phyloP scores from a whole-genome alignment of 306 rosid species.

The Prunus fruticosa region DNA sequence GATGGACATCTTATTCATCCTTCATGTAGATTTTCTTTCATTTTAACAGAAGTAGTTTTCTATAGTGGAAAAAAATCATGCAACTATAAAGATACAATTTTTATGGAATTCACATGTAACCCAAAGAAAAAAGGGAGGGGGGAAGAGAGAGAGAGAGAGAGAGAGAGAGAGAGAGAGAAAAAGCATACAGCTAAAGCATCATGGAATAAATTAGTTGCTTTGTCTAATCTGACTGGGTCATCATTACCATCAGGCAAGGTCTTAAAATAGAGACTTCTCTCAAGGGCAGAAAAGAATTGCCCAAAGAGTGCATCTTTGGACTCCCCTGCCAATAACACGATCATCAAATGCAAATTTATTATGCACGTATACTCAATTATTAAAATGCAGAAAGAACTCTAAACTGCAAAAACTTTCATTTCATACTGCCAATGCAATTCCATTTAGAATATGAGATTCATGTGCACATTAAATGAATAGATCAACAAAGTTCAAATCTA shows the following conservation, averaged over 20 bases:
- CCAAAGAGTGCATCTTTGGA: conserved; percentile 82
- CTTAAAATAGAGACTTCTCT: conserved; percentile 56
- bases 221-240: conserved; percentile 69
- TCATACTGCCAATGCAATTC: neutral
- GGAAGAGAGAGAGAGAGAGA: neutral
- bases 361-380: neutral
- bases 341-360: conserved; percentile 10
- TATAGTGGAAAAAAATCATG: neutral
- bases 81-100: neutral
- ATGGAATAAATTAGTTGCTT: conserved; percentile 59
- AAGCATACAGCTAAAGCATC: conserved; percentile 56
- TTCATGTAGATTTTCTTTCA: neutral
- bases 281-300: conserved; percentile 76
- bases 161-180: conserved; percentile 19
- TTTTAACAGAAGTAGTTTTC: neutral
- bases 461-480: neutral
- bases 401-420: neutral
- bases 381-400: conserved; percentile 8
- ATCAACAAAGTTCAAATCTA: neutral
- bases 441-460: neutral
- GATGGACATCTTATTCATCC: neutral
- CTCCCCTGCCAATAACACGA: conserved; percentile 42
- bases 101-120: neutral
- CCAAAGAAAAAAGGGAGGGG: neutral
- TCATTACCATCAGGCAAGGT: conserved; percentile 66